phyloP scores from a whole-genome alignment of 352 stramenopile species.

The Phytopythium mirpurense region DNA sequence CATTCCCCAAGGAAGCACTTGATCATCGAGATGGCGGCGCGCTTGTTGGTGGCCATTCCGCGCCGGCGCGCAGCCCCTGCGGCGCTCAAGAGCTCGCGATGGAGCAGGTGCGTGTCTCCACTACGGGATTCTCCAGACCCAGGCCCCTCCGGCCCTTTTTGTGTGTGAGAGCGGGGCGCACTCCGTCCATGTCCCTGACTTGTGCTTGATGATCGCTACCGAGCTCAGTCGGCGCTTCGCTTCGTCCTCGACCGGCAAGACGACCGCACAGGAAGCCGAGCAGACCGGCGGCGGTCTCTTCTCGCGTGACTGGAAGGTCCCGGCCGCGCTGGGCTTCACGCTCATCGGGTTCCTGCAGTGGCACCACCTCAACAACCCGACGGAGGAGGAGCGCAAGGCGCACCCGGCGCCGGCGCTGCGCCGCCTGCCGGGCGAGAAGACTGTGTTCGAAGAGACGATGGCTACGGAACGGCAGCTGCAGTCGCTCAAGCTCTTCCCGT shows the following conservation, averaged over 20 bases:
- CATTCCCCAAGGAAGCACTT: too few species aligned
- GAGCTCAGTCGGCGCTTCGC: constrained; percentile 10
- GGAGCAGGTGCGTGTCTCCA: background rate
- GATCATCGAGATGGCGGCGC: constrained; percentile 4
- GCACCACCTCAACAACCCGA: constrained; percentile 60
- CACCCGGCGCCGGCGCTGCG: constrained; percentile 40
- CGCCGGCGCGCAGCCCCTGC: background rate
- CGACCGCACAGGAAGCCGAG: background rate
- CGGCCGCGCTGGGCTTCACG: constrained; percentile 53
- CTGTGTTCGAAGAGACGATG: constrained; percentile 62
- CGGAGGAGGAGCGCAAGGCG: constrained; percentile 56
- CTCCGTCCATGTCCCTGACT: background rate
- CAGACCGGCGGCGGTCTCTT: constrained; percentile 13
- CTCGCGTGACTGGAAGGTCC: constrained; percentile 57
- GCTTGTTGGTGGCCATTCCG: constrained; percentile 2
- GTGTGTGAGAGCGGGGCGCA: too few species aligned
- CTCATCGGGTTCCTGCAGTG: constrained; percentile 71
- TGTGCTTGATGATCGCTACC: background rate
- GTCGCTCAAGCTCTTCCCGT: constrained; percentile 73
- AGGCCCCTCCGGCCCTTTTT: too few species aligned
- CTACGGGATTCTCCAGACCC: too few species aligned
- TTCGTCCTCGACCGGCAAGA: background rate
- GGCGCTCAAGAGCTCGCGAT: background rate
- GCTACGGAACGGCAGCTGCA: constrained; percentile 63
- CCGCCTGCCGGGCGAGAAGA: constrained; percentile 47